phyloP scores from a whole-genome alignment of 495 filamentous ascomycete genomes.

The Bryoglossum gracile region DNA sequence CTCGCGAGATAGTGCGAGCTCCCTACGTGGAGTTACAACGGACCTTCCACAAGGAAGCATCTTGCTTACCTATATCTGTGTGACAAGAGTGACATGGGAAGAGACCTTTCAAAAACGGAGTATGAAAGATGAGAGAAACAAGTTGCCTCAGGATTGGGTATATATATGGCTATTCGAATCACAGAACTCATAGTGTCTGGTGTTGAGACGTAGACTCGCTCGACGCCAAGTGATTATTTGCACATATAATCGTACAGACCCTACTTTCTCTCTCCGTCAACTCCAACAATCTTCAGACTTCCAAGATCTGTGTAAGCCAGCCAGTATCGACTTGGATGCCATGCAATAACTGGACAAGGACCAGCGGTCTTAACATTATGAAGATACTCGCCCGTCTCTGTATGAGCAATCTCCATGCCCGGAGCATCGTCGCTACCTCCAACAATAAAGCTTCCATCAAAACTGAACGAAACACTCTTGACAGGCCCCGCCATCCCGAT shows the following conservation, averaged over 20 bases:
- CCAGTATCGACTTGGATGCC: conserved; percentile 87
- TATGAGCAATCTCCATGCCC: conserved; percentile 69
- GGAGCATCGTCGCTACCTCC: conserved; percentile 78
- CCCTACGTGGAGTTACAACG: too few species aligned
- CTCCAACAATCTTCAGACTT: conserved; percentile 60
- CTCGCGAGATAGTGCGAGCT: too few species aligned
- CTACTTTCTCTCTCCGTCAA: conserved; percentile 26
- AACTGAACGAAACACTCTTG: conserved; percentile 80
- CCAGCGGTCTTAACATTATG: conserved; percentile 66
- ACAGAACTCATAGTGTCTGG: too few species aligned
- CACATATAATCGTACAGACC: not conserved
- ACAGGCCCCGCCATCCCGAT: conserved; percentile 72
- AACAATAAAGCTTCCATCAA: conserved; percentile 81
- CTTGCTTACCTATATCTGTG: too few species aligned
- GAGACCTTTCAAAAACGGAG: too few species aligned
- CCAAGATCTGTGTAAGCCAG: conserved; percentile 81
- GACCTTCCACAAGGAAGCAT: too few species aligned
- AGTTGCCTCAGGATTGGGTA: too few species aligned
- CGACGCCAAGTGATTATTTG: not conserved
- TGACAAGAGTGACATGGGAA: too few species aligned
- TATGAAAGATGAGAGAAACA: too few species aligned
- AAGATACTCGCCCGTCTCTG: conserved; percentile 81
- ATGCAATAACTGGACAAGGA: conserved; percentile 62
- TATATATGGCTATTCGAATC: too few species aligned
- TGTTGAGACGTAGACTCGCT: too few species aligned